A percentile compares a stretch with the other conserved stretches of the same genome.
These are phyloP conservation scores for Aurantiochytrium sp. DNA, from an alignment of 108 stramenopile species.

Conservation along the genomic window DNA sequence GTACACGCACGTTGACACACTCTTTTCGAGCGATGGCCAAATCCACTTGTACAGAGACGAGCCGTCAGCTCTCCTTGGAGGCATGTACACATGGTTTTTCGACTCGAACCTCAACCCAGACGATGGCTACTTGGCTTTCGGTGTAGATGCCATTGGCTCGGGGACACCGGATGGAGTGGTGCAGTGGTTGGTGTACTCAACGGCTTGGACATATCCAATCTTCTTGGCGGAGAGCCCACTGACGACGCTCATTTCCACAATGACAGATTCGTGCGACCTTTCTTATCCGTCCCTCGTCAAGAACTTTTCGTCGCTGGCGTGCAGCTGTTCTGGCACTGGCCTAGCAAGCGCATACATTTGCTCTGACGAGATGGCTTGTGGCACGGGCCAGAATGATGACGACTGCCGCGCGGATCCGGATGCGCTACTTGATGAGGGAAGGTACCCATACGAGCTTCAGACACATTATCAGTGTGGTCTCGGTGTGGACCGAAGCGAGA, in stretches of 20 bases:
- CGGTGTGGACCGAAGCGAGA: not conserved
- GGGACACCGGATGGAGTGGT: not conserved
- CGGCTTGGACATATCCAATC: not conserved
- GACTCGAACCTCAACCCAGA: not conserved
- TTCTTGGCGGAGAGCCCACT: not conserved
- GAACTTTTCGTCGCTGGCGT: not conserved
- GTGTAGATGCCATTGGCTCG: not conserved
- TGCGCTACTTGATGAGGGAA: not conserved
- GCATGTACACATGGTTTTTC: not conserved
- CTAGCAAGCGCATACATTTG: not conserved
- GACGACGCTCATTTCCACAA: not conserved
- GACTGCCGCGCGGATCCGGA: not conserved
- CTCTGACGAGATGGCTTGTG: not conserved
- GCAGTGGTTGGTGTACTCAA: not conserved
- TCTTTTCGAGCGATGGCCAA: not conserved
- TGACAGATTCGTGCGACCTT: not conserved
- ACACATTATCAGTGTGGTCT: not conserved
- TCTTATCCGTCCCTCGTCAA: not conserved
- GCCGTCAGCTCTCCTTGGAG: not conserved
- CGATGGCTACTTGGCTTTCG: not conserved
- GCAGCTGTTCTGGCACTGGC: not conserved
- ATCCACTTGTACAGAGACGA: slow-evolving; percentile 1
- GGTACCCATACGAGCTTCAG: not conserved
- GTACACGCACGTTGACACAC: not conserved
- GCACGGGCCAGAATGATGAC: not conserved